These are phyloP conservation scores for Vigna trinervia DNA, from an alignment of 306 rosid species.

Conservation along the genomic window DNA sequence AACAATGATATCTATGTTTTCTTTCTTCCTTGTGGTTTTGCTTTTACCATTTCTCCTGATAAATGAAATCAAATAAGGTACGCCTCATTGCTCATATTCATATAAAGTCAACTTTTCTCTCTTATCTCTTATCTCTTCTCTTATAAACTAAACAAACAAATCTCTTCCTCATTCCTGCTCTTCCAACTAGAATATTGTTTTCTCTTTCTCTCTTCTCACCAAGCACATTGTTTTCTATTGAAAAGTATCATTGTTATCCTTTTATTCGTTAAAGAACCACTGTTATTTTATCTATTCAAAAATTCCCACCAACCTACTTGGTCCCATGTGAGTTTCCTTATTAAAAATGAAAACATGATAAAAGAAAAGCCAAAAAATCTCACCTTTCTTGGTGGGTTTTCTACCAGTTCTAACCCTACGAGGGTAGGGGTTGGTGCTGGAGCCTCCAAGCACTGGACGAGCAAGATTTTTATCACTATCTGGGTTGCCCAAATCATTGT, in stretches of 20 bases:
- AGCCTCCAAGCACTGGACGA: slow-evolving; percentile 49
- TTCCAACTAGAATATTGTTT: not conserved
- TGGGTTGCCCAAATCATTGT: slow-evolving; percentile 69
- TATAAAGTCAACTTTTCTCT: not conserved
- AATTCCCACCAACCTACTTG: not conserved
- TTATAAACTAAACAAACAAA: not conserved
- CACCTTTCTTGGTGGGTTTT: slow-evolving; percentile 43
- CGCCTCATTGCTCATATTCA: too few species aligned
- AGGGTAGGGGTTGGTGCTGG: slow-evolving; percentile 60
- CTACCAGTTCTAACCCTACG: slow-evolving; percentile 75
- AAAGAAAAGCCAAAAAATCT: not conserved
- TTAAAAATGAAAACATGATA: not conserved
- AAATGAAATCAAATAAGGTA: not conserved
- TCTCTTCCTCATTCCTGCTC: not conserved
- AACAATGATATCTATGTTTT: not conserved
- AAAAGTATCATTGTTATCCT: not conserved
- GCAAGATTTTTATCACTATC: slow-evolving; percentile 38
- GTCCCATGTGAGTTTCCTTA: not conserved
- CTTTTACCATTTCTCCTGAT: not conserved
- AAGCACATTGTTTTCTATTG: not conserved
- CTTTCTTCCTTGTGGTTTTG: not conserved
- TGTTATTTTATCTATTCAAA: not conserved
- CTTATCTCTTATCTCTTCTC: not conserved
- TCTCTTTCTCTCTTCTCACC: not conserved
- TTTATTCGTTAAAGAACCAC: not conserved